phyloP scores from a whole-genome alignment of 2,329 filamentous ascomycete species.

The Epichloe coenophiala region DNA sequence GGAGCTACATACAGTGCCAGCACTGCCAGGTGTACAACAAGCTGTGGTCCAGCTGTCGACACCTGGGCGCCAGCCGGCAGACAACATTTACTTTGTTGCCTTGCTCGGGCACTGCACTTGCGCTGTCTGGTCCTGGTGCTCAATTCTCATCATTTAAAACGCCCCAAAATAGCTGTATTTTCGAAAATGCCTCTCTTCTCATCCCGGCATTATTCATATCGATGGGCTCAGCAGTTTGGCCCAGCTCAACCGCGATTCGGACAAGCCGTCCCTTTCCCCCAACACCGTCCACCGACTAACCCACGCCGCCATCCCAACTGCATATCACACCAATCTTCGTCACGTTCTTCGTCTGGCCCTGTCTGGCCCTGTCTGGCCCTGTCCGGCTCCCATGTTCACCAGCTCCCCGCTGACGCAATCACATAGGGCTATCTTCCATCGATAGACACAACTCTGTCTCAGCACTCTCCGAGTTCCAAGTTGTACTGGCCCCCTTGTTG shows the following conservation, averaged over 20 bases:
- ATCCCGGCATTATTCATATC: neutral
- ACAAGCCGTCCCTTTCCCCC: neutral
- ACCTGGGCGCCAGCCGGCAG: neutral
- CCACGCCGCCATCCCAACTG: neutral
- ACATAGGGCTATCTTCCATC: neutral
- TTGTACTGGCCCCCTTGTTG: neutral
- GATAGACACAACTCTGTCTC: neutral
- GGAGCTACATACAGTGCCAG: neutral
- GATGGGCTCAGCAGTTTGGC: neutral
- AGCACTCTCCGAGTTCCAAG: neutral
- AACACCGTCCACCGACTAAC: neutral
- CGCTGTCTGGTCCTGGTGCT: neutral
- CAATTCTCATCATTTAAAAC: neutral
- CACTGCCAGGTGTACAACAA: neutral
- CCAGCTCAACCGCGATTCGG: neutral
- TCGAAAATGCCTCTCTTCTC: neutral
- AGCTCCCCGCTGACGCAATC: neutral
- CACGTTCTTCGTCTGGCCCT: neutral
- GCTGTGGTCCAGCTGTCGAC: neutral
- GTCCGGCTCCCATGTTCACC: neutral
- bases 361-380: neutral
- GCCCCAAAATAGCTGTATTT: neutral
- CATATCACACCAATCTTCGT: neutral
- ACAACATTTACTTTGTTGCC: too few species aligned
- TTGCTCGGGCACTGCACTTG: neutral